These are phyloP conservation scores for Elsinoe necatrix DNA, from an alignment of 2,329 filamentous ascomycete genomes.

Conservation along the genomic window DNA sequence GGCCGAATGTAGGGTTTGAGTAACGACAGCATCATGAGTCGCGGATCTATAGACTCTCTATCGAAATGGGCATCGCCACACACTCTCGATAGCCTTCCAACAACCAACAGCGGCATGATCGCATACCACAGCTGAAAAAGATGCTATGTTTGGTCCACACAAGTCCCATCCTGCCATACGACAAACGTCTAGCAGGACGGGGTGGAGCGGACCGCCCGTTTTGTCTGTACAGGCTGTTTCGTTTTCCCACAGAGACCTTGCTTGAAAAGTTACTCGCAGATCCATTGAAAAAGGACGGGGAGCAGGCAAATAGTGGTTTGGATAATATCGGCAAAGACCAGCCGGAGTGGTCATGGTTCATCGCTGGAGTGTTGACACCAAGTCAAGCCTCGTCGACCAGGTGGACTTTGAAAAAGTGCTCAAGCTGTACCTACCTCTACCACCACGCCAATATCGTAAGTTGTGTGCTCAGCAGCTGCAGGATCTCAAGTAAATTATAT, in stretches of 20 bases:
- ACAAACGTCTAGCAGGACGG: conserved; percentile 3
- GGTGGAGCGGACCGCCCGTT: conserved; percentile 14
- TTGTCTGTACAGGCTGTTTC: conserved; percentile 1
- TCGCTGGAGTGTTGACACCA: too few relatives aligned
- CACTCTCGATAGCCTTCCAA: not conserved
- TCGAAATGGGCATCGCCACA: not conserved
- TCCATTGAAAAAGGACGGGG: conserved; percentile 10
- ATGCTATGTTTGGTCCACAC: conserved; percentile 4
- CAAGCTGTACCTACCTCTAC: not conserved
- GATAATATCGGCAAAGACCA: not conserved
- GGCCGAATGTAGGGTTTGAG: not conserved
- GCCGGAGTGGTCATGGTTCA: too few relatives aligned
- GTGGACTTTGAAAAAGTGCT: too few relatives aligned
- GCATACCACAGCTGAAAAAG: not conserved
- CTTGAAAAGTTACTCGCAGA: conserved; percentile 13
- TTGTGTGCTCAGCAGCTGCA: too few relatives aligned
- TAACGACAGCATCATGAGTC: not conserved
- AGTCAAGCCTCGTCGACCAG: too few relatives aligned
- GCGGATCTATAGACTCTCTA: not conserved
- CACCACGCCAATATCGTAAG: not conserved
- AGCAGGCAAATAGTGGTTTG: conserved; percentile 16
- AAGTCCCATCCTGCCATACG: conserved; percentile 13
- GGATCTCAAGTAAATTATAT: too few relatives aligned
- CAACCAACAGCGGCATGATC: not conserved
- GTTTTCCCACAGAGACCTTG: conserved; percentile 11